These are phyloP conservation scores for Purpureocillium takamizusanense DNA, from an alignment of 2,329 filamentous ascomycete species.

Conservation along the genomic window DNA sequence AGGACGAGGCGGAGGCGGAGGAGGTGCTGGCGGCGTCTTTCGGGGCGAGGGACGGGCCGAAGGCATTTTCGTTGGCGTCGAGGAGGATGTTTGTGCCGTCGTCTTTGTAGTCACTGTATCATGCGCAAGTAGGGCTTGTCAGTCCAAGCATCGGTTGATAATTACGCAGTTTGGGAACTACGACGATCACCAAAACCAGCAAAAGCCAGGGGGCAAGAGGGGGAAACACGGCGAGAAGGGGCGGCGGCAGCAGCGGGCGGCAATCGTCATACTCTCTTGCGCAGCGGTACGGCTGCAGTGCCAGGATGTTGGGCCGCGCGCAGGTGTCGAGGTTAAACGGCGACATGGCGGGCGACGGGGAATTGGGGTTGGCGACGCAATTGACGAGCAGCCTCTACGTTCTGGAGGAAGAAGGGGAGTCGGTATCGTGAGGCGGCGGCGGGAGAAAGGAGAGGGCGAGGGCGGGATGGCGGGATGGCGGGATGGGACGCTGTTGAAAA, in stretches of 20 bases:
- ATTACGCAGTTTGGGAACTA: no score
- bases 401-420: not conserved
- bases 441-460: no score
- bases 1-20: conserved; percentile 21
- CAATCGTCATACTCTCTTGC: conserved; percentile 70
- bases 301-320: conserved; percentile 67
- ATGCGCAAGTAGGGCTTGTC: no score
- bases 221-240: no score
- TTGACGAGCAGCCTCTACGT: not conserved
- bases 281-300: conserved; percentile 71
- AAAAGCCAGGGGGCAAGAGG: no score
- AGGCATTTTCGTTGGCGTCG: conserved; percentile 97
- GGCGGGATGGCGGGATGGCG: no score
- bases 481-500: no score
- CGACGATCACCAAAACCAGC: no score
- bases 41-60: conserved; percentile 65
- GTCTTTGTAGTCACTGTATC: conserved; percentile 96
- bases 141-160: no score
- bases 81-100: conserved; percentile 92
- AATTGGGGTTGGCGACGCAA: not conserved
- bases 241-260: no score
- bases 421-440: no score
- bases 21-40: conserved; percentile 33
- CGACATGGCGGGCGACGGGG: conserved; percentile 34
- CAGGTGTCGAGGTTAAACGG: conserved; percentile 67